A percentile compares a stretch with the other conserved stretches of the same genome.
Conservation (phyloP, 2,329 filamentous ascomycete genomes). For the Pestalotiopsis sp. region DNA sequence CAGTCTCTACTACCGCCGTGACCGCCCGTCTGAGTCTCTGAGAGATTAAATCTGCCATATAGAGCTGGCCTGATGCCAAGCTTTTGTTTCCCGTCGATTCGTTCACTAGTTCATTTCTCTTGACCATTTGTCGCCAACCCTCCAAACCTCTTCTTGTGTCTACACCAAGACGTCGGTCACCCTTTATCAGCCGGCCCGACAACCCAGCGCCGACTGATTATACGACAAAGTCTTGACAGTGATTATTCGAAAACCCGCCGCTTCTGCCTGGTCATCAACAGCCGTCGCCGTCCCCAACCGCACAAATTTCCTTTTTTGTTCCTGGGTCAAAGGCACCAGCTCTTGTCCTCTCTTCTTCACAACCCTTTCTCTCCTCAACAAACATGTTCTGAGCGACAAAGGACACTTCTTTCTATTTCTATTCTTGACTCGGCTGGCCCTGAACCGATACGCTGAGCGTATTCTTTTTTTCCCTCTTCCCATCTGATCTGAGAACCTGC, state of each 20-base stretch:
- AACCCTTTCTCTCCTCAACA: constrained; percentile 12
- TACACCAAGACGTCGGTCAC: background rate
- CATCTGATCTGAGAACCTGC: background rate
- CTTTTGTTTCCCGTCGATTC: background rate
- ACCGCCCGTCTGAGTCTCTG: background rate
- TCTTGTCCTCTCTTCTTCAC: constrained; percentile 18
- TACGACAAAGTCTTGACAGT: no score
- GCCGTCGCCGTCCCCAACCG: no score
- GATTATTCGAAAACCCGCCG: no score
- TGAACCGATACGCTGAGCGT: constrained; percentile 20
- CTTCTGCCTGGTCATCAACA: no score
- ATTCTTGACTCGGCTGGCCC: constrained; percentile 19
- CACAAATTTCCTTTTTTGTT: background rate
- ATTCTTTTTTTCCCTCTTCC: constrained; percentile 7
- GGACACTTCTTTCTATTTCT: constrained; percentile 22
- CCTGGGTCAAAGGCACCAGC: background rate
- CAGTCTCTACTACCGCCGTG: background rate
- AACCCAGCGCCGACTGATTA: no score
- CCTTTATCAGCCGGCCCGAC: no score
- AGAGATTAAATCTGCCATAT: background rate
- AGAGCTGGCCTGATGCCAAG: background rate
- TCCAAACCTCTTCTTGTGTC: background rate
- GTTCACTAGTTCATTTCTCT: background rate
- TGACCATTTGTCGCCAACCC: background rate
- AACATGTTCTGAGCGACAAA: constrained; percentile 10